Evolutionary conservation across 2,329 filamentous ascomycete species (phyloP), one percentile per base, ranked within the genome.

Genomic region (Colletotrichum sansevieriae): DNA sequence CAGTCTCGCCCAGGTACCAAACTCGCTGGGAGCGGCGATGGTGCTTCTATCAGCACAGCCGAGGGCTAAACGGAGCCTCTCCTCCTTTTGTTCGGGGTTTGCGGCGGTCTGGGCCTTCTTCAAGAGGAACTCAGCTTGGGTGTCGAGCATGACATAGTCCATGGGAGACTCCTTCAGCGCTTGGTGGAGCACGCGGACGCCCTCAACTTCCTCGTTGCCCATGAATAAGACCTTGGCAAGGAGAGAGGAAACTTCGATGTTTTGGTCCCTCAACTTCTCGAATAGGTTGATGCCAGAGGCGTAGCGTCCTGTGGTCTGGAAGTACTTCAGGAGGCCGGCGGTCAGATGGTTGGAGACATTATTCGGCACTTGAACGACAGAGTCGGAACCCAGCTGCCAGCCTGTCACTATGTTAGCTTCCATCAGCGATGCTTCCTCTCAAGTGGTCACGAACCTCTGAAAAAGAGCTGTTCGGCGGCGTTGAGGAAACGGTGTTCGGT

Each of bases 251-350:
- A 99, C 95, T 77, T 99, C 96, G 1, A 95, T 89, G 76, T 98
- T 97, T 71, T 94, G 92, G 11, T 90, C 91, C 51, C 95, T 91
- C 56, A 99, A 87, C 81, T 99, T 99, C 80, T 98, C 94, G 75
- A 99, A 99, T 1, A 99, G 86, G 73, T 99, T 99, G 80, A 99
- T 97, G 13, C 95, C 96, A 0, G 96, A 98, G 9, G 95, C 89
- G 75, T 96, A 98, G 68, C 96, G 91, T 18, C 96, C 97, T 0
- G 95, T 98, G 0, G 96, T 99, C 74, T 95, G 90, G 74, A 99
- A 97, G 78, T 99, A 99, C 80, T 93, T 93, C 37, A 99, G 84
- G 6, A 99, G 88, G 3, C 97, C 96, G n/a, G 93, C 91, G 1
- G 95, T 97, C 44, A 99, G 86, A 78, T 98, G 95, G 77, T 99